Conservation (phyloP, 805 yeast genomes). For the Clavispora carvajalis region DNA sequence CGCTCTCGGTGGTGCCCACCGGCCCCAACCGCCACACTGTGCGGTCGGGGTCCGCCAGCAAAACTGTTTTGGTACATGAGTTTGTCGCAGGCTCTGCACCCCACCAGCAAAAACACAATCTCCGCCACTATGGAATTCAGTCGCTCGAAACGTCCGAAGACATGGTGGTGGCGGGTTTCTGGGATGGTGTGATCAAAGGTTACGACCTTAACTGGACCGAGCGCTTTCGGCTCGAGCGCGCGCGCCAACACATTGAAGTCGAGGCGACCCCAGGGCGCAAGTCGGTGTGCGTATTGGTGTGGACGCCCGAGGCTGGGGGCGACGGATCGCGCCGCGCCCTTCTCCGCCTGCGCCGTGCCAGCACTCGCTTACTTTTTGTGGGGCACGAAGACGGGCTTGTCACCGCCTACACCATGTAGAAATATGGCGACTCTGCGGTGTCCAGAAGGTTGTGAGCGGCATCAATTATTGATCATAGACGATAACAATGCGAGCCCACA, state of each 20-base stretch:
- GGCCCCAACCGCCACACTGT: background rate
- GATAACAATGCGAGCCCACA: too few species aligned
- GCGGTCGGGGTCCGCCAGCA: constrained; percentile 43
- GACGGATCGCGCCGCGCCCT: background rate
- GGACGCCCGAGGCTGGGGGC: background rate
- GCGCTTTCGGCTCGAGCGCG: background rate
- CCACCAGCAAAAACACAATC: constrained; percentile 2
- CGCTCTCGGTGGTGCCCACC: constrained; percentile 11
- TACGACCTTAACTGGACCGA: constrained; percentile 2
- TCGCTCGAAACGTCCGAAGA: constrained; percentile 11
- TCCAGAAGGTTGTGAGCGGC: too few species aligned
- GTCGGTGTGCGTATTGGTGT: background rate
- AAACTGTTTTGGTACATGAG: constrained; percentile 30
- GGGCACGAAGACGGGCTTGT: constrained; percentile 57
- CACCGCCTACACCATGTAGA: constrained; percentile 18
- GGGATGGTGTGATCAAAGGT: constrained; percentile 48
- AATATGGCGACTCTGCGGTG: too few species aligned
- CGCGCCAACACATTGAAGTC: background rate
- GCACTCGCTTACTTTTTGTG: constrained; percentile 32
- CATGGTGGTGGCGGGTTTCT: constrained; percentile 30
- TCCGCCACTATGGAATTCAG: constrained; percentile 18
- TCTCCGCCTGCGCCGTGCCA: background rate
- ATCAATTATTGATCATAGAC: too few species aligned
- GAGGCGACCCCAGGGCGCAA: background rate
- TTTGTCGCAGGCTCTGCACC: background rate